These are phyloP conservation scores for Haemoproteus tartakovskyi DNA, from an alignment of 169 alveolate species.

Conservation along the genomic window DNA sequence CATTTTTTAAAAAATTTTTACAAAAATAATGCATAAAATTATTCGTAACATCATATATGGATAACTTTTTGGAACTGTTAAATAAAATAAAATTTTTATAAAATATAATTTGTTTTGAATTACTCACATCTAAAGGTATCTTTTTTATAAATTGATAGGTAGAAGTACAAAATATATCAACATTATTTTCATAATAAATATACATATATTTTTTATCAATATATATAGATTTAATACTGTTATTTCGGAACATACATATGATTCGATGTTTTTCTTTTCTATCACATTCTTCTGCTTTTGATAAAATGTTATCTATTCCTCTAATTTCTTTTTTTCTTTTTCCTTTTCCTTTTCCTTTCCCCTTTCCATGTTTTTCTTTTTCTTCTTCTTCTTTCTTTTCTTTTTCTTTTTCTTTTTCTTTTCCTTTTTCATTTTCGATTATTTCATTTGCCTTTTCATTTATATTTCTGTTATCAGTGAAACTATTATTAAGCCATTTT, in stretches of 20 bases:
- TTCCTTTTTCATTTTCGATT: background rate
- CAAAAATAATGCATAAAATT: constrained; percentile 52
- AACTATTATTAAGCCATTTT: background rate
- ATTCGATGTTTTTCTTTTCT: constrained; percentile 9
- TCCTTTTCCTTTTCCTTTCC: background rate
- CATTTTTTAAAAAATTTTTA: constrained; percentile 65
- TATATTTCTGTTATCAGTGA: background rate
- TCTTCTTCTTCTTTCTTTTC: background rate
- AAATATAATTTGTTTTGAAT: constrained; percentile 50
- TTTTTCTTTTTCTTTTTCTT: no score
- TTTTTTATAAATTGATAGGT: constrained; percentile 40
- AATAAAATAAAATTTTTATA: constrained; percentile 47
- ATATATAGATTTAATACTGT: constrained; percentile 50
- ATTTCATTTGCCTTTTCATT: background rate
- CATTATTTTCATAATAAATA: constrained; percentile 39
- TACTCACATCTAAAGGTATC: constrained; percentile 17
- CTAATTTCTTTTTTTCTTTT: no score
- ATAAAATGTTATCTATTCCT: background rate
- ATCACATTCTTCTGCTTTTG: background rate
- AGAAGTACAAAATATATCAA: constrained; percentile 51
- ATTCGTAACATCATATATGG: constrained; percentile 58
- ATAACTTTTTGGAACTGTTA: constrained; percentile 59
- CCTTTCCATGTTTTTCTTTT: background rate
- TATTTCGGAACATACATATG: constrained; percentile 59
- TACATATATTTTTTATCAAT: constrained; percentile 27